phyloP scores from a whole-genome alignment of 2,329 filamentous ascomycete species.

The Pestalotiopsis sp. region DNA sequence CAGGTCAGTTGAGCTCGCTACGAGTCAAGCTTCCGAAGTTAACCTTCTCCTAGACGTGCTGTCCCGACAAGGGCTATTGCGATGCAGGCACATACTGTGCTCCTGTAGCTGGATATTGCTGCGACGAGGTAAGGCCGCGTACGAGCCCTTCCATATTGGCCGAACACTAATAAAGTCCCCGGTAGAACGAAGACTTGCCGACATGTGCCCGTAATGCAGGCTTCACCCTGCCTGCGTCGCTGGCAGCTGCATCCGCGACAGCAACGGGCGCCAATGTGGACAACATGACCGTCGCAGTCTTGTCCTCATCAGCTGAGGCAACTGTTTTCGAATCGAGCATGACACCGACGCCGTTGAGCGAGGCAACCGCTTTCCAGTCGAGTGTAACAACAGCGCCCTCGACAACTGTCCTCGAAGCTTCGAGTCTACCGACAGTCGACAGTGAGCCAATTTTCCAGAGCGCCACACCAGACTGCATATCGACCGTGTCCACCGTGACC shows the following conservation, averaged over 20 bases:
- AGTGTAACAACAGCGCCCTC: not conserved
- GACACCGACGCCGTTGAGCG: not conserved
- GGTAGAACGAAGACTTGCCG: slow-evolving; percentile 35
- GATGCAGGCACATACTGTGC: slow-evolving; percentile 38
- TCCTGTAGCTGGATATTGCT: slow-evolving; percentile 40
- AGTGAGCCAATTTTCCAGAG: not conserved
- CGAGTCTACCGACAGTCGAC: not conserved
- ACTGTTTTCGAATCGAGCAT: not conserved
- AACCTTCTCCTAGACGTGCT: slow-evolving; percentile 34
- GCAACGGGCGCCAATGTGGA: slow-evolving; percentile 16
- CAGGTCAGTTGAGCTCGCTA: slow-evolving; percentile 30
- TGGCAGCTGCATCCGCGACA: slow-evolving; percentile 3
- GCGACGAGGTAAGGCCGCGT: slow-evolving; percentile 34
- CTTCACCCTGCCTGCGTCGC: slow-evolving; percentile 30
- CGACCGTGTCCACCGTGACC: not conserved
- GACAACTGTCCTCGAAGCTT: not conserved
- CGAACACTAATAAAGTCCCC: not conserved
- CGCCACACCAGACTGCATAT: not conserved
- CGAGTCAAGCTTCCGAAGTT: not conserved
- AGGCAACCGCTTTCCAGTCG: not conserved
- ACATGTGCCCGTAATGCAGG: slow-evolving; percentile 37
- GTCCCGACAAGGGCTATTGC: slow-evolving; percentile 38
- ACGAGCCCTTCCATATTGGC: not conserved
- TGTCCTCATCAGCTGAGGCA: not conserved
- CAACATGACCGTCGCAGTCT: slow-evolving; percentile 11